phyloP scores from a whole-genome alignment of 169 alveolate species.

The Plasmodium knowlesi region DNA sequence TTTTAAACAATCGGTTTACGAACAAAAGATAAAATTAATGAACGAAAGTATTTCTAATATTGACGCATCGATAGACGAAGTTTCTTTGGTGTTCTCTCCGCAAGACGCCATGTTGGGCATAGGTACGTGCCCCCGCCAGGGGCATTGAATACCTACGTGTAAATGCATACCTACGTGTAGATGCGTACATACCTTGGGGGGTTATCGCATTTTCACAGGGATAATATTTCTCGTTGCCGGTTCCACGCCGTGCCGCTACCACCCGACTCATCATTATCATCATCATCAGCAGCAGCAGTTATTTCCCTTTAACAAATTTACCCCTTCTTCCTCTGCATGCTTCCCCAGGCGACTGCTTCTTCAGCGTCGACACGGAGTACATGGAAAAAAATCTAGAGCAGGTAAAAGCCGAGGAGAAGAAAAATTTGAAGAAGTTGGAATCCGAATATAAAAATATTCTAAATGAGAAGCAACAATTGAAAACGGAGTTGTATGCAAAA shows the following conservation, averaged over 20 bases:
- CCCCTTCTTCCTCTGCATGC: background rate
- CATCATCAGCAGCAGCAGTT: background rate
- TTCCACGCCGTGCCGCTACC: background rate
- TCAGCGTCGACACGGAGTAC: slow-evolving; percentile 40
- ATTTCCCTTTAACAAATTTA: background rate
- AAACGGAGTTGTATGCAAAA: slow-evolving; percentile 74
- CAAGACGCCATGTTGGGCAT: slow-evolving; percentile 56
- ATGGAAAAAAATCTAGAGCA: slow-evolving; percentile 47
- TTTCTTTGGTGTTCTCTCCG: slow-evolving; percentile 40
- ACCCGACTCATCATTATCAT: background rate
- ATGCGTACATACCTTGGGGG: background rate
- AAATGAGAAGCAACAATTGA: slow-evolving; percentile 56
- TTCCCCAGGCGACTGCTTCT: slow-evolving; percentile 60
- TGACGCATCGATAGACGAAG: slow-evolving; percentile 71
- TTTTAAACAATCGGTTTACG: slow-evolving; percentile 53
- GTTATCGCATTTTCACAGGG: background rate
- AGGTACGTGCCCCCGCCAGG: slow-evolving; percentile 17
- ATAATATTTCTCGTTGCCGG: background rate
- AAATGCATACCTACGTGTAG: background rate
- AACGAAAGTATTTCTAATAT: slow-evolving; percentile 53
- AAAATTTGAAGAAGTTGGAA: slow-evolving; percentile 59
- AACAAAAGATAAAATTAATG: slow-evolving; percentile 62
- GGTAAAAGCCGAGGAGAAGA: slow-evolving; percentile 20
- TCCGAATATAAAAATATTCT: slow-evolving; percentile 32
- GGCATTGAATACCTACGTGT: background rate